Evolutionary conservation across 2,329 filamentous ascomycete genomes (phyloP), one percentile per base, ranked within the genome.

Genomic region (Fusarium acutatum): DNA sequence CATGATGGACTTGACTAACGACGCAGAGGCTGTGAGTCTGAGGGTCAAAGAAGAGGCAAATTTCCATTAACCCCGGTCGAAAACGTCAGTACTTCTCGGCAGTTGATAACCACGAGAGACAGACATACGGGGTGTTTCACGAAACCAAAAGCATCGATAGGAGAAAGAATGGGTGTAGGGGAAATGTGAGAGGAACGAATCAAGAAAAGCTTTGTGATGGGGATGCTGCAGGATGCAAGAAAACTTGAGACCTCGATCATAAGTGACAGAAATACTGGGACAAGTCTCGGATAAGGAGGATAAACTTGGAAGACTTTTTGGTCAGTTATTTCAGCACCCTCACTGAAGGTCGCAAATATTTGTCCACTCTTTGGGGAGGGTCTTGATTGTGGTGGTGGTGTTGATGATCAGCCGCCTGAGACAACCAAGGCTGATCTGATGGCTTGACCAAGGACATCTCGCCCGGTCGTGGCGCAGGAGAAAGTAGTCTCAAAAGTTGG

Each of bases 391-490:
- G 60, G 52, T 69, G 61, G 75, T 66, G 63, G 69, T 74, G 54
- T 69, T 71, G 75, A 61, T 77, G 76, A 76, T 77, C 75, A 78
- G 67, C 74, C 74, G 73, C 69, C 71, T 78, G 73, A 78, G 76
- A 78, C 74, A 78, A 49, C 67, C 72, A 64, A 75, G 67, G 74
- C 61, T 67, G 66, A 73, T 66, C 60, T 67, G 66, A 73, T 66
- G 61, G 69, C 59, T 73, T 60, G 58, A 57, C 60, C 59, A 67
- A 67, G 56, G 40, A 58, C 60, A 64, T 66, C 59, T 67, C 49
- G 68, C 52, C 59, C 57, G 44, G 61, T 35, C 56, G 66, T 72
- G 72, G 74, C 75, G 70, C 65, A 66, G 64, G 44, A 46, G 28
- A 60, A 46, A 22, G n/a, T 34, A 58, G 54, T 35, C 64, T 47